A percentile compares a stretch with the other conserved stretches of the same genome.
These are phyloP conservation scores for Vaccinium macrocarpon DNA, from an alignment of 148 eudicot genomes.

Conservation along the genomic window DNA sequence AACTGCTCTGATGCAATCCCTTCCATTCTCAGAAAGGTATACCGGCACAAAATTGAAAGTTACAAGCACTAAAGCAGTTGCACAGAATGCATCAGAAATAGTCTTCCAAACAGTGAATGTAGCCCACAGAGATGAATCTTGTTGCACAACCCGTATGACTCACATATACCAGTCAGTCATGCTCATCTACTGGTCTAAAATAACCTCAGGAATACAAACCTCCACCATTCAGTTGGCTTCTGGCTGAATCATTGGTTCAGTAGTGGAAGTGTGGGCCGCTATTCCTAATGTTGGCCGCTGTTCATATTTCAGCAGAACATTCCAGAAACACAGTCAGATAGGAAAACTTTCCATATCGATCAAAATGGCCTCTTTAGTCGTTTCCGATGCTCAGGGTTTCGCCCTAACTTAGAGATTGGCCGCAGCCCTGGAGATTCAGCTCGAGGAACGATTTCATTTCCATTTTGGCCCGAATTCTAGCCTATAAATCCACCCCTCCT, in stretches of 20 bases:
- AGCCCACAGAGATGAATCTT: neutral
- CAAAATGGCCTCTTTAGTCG: too few species aligned
- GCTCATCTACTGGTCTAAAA: neutral
- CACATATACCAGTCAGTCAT: neutral
- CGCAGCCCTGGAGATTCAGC: too few species aligned
- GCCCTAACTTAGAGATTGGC: too few species aligned
- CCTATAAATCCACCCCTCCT: too few species aligned
- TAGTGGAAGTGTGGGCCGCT: too few species aligned
- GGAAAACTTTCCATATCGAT: too few species aligned
- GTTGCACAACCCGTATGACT: neutral
- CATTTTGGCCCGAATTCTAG: too few species aligned
- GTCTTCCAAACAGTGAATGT: neutral
- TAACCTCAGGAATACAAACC: neutral
- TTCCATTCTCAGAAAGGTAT: neutral
- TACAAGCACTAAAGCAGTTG: neutral
- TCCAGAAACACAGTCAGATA: too few species aligned
- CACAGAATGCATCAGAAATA: neutral
- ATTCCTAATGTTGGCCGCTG: too few species aligned
- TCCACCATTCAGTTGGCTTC: neutral
- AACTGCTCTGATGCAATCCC: neutral
- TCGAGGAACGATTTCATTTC: too few species aligned
- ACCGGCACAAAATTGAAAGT: neutral
- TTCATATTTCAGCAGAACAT: too few species aligned
- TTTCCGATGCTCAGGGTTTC: too few species aligned
- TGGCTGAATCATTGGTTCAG: neutral